These are phyloP conservation scores for Calendula officinalis DNA, from an alignment of 129 eudicot genomes.

Conservation along the genomic window DNA sequence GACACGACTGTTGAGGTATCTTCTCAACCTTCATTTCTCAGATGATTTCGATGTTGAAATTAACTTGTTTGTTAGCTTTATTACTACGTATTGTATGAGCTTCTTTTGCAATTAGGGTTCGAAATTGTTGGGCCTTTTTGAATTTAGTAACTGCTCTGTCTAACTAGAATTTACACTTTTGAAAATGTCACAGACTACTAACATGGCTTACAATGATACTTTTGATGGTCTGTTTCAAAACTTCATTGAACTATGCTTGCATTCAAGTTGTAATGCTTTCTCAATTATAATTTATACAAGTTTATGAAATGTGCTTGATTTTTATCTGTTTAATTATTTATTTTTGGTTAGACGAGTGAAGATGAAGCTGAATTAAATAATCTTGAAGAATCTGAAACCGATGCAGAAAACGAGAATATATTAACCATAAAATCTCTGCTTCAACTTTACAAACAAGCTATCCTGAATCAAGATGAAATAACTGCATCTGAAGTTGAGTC, in stretches of 20 bases:
- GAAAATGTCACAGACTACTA: neutral
- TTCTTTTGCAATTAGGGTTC: neutral
- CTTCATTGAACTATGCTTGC: neutral
- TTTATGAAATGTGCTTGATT: neutral
- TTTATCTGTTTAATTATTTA: neutral
- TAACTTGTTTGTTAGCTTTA: neutral
- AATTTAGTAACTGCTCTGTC: neutral
- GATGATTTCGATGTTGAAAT: neutral
- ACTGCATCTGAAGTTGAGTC: slow-evolving; percentile 58
- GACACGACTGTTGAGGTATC: slow-evolving; percentile 40
- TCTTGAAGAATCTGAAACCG: slow-evolving; percentile 30
- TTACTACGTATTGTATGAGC: neutral
- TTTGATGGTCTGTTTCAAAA: neutral
- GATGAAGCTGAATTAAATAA: slow-evolving; percentile 33
- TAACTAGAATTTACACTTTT: neutral
- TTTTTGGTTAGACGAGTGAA: slow-evolving; percentile 38
- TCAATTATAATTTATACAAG: neutral
- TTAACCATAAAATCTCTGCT: slow-evolving; percentile 47
- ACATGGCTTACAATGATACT: neutral
- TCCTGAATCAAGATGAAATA: slow-evolving; percentile 50
- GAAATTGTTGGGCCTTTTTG: neutral
- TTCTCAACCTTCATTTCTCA: neutral
- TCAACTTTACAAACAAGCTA: slow-evolving; percentile 66
- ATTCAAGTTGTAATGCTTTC: neutral
- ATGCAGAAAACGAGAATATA: slow-evolving; percentile 23